These are phyloP conservation scores for Spirogloea muscicola DNA, from an alignment of 139 green algal genomes.

Conservation along the genomic window DNA sequence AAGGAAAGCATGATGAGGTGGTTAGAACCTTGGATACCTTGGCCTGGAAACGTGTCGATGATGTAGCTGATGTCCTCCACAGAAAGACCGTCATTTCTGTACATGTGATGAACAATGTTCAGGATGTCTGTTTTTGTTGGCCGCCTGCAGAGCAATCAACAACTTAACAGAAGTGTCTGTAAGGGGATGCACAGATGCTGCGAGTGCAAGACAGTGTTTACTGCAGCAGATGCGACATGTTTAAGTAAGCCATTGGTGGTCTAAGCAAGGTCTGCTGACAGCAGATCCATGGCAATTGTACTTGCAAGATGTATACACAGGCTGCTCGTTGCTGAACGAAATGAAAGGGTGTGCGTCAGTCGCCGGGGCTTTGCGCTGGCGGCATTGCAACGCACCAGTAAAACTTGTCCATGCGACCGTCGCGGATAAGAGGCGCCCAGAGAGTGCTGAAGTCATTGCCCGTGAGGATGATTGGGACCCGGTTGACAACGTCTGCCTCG, in stretches of 20 bases:
- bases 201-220: neutral
- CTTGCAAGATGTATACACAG: neutral
- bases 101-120: conserved; percentile 68
- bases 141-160: conserved; percentile 31
- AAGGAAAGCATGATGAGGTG: no score
- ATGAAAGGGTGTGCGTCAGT: neutral
- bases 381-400: conserved; percentile 41
- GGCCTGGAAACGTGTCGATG: conserved; percentile 66
- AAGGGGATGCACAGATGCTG: neutral
- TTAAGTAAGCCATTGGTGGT: neutral
- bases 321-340: neutral
- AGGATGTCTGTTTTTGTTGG: conserved; percentile 74
- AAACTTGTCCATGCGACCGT: conserved; percentile 68
- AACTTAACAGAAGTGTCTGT: neutral
- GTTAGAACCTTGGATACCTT: conserved; percentile 43
- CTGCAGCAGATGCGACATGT: neutral
- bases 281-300: neutral
- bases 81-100: conserved; percentile 71
- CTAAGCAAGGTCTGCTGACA: neutral
- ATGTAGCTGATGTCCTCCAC: conserved; percentile 67
- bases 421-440: conserved; percentile 88
- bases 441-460: conserved; percentile 66
- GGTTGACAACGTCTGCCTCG: conserved; percentile 9
- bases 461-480: conserved; percentile 55
- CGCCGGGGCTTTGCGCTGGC: neutral